phyloP scores from a whole-genome alignment of 352 stramenopile species.

The Phytophthora europaea region DNA sequence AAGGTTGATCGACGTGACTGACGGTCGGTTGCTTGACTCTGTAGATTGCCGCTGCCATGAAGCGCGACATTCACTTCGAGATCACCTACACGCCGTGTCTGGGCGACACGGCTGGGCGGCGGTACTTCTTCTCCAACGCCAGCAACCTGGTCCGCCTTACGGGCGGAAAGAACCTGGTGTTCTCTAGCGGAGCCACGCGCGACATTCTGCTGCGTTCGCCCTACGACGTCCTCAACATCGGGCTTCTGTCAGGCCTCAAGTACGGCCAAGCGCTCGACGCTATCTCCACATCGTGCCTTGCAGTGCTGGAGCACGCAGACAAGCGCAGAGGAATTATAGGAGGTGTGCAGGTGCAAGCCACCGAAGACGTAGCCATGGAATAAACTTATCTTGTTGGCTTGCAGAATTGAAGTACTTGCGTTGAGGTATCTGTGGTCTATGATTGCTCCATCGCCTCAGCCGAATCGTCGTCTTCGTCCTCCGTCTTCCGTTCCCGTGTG shows the following conservation, averaged over 20 bases:
- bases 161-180: conserved; percentile 71
- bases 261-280: conserved; percentile 79
- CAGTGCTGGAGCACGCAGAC: conserved; percentile 71
- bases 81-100: conserved; percentile 85
- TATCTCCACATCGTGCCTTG: conserved; percentile 61
- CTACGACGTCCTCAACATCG: conserved; percentile 87
- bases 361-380: conserved; percentile 61
- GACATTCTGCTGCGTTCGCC: conserved; percentile 84
- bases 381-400: conserved; percentile 30
- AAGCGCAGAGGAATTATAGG: conserved; percentile 60
- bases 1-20: not conserved
- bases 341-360: conserved; percentile 51
- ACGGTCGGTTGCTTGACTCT: not conserved
- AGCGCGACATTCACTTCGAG: conserved; percentile 82
- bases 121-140: conserved; percentile 91
- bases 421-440: conserved; percentile 15
- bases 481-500: conserved; percentile 18
- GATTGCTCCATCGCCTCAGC: conserved; percentile 41
- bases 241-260: conserved; percentile 75
- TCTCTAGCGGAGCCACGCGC: conserved; percentile 77
- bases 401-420: not conserved
- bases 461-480: conserved; percentile 30
- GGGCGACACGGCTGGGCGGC: conserved; percentile 74
- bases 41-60: conserved; percentile 76
- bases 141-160: conserved; percentile 82